These are phyloP conservation scores for Endocalyx cinctus DNA, from an alignment of 2,329 filamentous ascomycete species.

Conservation along the genomic window DNA sequence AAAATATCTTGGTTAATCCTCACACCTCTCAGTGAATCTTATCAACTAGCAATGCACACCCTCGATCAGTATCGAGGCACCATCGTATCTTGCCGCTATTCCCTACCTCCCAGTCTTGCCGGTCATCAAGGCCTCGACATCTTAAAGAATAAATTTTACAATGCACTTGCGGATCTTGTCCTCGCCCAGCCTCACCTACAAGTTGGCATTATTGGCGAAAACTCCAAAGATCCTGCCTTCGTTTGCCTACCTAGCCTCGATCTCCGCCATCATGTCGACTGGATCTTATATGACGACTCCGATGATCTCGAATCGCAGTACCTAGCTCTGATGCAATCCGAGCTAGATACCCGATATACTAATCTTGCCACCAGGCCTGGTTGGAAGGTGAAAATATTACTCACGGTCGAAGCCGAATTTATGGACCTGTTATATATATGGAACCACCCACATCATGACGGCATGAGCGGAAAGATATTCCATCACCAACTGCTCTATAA, in stretches of 20 bases:
- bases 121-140: constrained; percentile 1
- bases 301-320: constrained; percentile 4
- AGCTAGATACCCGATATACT: constrained; percentile 14
- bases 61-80: constrained; percentile 16
- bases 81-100: constrained; percentile 16
- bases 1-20: too few species aligned
- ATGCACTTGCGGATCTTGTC: constrained; percentile 10
- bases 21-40: constrained; percentile 19
- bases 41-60: constrained; percentile 18
- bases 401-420: constrained; percentile 2
- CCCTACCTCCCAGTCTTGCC: constrained; percentile 9
- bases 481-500: not conserved
- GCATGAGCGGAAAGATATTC: constrained; percentile 1
- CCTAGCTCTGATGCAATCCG: constrained; percentile 5
- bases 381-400: constrained; percentile 14
- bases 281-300: constrained; percentile 7
- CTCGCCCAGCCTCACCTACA: constrained; percentile 14
- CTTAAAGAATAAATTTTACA: constrained; percentile 9
- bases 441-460: constrained; percentile 1
- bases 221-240: constrained; percentile 10
- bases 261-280: constrained; percentile 13
- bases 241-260: constrained; percentile 14
- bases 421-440: constrained; percentile 11
- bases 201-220: constrained; percentile 13
- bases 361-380: constrained; percentile 11